Evolutionary conservation across 495 filamentous ascomycete genomes (phyloP).

Genomic region (Daldinia caldariorum): DNA sequence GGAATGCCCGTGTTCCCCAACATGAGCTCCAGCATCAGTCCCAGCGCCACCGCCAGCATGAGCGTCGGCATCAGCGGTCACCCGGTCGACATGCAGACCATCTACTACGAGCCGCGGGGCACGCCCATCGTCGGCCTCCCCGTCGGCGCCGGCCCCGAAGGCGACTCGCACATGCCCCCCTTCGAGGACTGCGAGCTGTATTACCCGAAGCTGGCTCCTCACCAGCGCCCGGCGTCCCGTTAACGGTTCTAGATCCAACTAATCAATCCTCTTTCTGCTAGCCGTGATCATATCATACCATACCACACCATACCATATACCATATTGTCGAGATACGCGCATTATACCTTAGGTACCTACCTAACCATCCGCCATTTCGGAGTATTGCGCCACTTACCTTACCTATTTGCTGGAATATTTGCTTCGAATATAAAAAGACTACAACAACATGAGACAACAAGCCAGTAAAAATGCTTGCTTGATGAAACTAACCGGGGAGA

Average conservation of each 20-base stretch:
- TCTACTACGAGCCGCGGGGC: conserved; percentile 16
- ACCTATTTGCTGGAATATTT: too few species aligned
- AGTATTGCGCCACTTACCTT: too few species aligned
- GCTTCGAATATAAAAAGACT: too few species aligned
- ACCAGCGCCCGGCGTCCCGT: conserved; percentile 7
- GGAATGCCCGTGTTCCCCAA: background rate
- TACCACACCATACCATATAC: background rate
- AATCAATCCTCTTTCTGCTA: background rate
- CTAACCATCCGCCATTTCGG: too few species aligned
- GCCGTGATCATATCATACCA: background rate
- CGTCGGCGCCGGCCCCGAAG: conserved; percentile 56
- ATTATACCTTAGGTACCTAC: too few species aligned
- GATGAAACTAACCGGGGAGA: background rate
- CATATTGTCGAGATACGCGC: background rate
- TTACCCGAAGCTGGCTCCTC: conserved; percentile 1
- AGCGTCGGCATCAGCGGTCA: background rate
- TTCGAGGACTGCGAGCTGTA: conserved; percentile 42
- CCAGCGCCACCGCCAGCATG: too few species aligned
- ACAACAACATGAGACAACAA: background rate
- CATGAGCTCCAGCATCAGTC: too few species aligned
- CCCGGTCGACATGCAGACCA: conserved; percentile 37
- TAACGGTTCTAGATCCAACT: background rate
- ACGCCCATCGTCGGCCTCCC: conserved; percentile 49
- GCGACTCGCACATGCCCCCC: conserved; percentile 37
- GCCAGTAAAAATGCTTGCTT: background rate